Evolutionary conservation across 768 basidiomycete genomes (phyloP), one percentile per base, ranked within the genome.

Genomic region (Lactarius indigo): DNA sequence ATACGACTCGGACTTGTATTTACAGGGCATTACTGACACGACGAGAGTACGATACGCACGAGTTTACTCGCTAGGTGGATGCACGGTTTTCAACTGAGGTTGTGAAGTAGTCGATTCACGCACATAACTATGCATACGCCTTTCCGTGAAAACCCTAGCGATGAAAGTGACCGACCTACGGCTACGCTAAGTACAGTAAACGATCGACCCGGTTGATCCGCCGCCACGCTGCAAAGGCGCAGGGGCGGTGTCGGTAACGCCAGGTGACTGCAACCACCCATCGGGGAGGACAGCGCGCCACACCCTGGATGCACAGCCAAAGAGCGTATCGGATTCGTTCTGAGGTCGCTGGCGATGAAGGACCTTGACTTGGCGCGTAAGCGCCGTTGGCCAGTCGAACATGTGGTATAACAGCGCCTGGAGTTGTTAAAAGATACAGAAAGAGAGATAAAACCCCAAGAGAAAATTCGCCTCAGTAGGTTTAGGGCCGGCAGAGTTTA

Each of bases 341-440:
- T 71, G 65, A 71, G 70, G 70, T 65, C 9, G 50, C 70, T 69
- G 69, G 23, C 28, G 68, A 71, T 71, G 70, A 69, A 56, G 33
- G 65, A 66, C 41, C 63, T 69, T 69, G 65, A 63, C 65, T 54
- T 50, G 65, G 50, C 57, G 64, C 63, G 37, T 59, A 26, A 52
- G 47, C 60, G 57, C 55, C 50, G 26, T 30, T 28, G 42, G 61
- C 64, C 61, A 71, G 70, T 66, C 68, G 68, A 71, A 69, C 68
- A 71, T 71, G 70, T 71, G 70, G 70, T 71, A 71, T 57, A 64
- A 41, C 64, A 71, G 70, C 59, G 70, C 69, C 70, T 71, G 44
- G 39, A 68, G 64, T 69, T 65, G 70, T 69, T 69, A 71, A 71
- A 69, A 71, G 70, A 71, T 71, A 26, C 12, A 13, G 2, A 56